phyloP scores from a whole-genome alignment of 2,329 filamentous ascomycete genomes.

The Nothopassalora personata region DNA sequence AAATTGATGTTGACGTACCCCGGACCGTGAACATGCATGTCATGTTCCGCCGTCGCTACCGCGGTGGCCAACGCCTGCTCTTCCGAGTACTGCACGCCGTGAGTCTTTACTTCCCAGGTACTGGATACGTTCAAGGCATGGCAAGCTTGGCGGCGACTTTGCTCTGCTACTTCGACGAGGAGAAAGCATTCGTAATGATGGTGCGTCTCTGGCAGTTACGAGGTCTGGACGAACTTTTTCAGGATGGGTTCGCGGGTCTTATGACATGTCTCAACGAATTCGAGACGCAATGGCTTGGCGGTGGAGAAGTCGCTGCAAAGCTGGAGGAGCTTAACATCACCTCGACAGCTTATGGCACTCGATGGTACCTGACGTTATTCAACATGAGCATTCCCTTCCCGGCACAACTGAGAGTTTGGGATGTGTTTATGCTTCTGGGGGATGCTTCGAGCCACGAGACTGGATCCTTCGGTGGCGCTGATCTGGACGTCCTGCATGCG shows the following conservation, averaged over 20 bases:
- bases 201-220: constrained; percentile 89
- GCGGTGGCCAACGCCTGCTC: constrained; percentile 82
- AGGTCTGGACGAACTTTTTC: constrained; percentile 79
- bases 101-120: constrained; percentile 83
- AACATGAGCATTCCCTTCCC: constrained; percentile 94
- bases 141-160: constrained; percentile 86
- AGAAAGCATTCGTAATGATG: constrained; percentile 89
- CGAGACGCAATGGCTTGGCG: constrained; percentile 72
- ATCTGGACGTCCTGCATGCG: constrained; percentile 79
- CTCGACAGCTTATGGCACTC: constrained; percentile 86
- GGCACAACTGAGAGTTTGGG: constrained; percentile 92
- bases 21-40: constrained; percentile 92
- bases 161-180: constrained; percentile 95
- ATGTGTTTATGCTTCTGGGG: constrained; percentile 92
- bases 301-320: constrained; percentile 72
- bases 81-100: constrained; percentile 91
- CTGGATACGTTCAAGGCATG: constrained; percentile 98
- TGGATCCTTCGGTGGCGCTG: constrained; percentile 49
- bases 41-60: constrained; percentile 90
- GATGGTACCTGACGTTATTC: constrained; percentile 97
- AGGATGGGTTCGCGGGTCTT: constrained; percentile 75
- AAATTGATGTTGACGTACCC: constrained; percentile 96
- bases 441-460: constrained; percentile 44
- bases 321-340: constrained; percentile 74
- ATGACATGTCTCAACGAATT: constrained; percentile 84